A percentile compares a stretch with the other conserved stretches of the same genome.
Evolutionary conservation across 805 yeast genomes (phyloP).

Genomic region (Metschnikowia kofuensis): DNA sequence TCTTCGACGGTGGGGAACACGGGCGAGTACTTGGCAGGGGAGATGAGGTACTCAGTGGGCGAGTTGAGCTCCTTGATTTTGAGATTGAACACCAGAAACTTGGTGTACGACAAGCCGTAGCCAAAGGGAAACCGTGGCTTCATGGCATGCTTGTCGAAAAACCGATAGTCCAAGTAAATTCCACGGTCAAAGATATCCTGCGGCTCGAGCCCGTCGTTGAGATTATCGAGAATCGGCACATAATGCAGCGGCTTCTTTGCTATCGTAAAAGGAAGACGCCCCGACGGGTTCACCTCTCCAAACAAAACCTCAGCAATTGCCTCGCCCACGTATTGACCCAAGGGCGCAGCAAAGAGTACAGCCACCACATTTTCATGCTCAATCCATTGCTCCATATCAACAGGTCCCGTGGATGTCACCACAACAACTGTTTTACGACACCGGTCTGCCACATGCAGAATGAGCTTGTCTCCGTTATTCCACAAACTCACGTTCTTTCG

Average conservation of each 20-base stretch:
- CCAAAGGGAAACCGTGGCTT: conserved; percentile 63
- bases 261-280: conserved; percentile 60
- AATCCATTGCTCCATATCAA: conserved; percentile 55
- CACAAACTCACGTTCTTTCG: conserved; percentile 50
- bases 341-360: conserved; percentile 53
- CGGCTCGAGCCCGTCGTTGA: conserved; percentile 27
- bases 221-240: conserved; percentile 43
- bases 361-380: conserved; percentile 58
- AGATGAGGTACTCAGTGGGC: conserved; percentile 45
- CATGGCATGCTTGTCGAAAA: conserved; percentile 54
- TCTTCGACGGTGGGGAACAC: conserved; percentile 41
- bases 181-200: conserved; percentile 48
- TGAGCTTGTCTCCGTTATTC: conserved; percentile 57
- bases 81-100: conserved; percentile 34
- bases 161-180: conserved; percentile 52
- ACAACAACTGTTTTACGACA: conserved; percentile 57
- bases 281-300: conserved; percentile 63
- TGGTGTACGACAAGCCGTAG: conserved; percentile 56
- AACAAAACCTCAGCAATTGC: conserved; percentile 57
- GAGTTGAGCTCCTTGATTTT: conserved; percentile 40
- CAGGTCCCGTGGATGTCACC: conserved; percentile 60
- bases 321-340: conserved; percentile 56
- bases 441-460: conserved; percentile 45
- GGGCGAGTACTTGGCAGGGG: conserved; percentile 46
- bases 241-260: conserved; percentile 50